A percentile compares a stretch with the other conserved stretches of the same genome.
Evolutionary conservation across 2,329 filamentous ascomycete genomes (phyloP).

Genomic region (Aspergillus tamarii): DNA sequence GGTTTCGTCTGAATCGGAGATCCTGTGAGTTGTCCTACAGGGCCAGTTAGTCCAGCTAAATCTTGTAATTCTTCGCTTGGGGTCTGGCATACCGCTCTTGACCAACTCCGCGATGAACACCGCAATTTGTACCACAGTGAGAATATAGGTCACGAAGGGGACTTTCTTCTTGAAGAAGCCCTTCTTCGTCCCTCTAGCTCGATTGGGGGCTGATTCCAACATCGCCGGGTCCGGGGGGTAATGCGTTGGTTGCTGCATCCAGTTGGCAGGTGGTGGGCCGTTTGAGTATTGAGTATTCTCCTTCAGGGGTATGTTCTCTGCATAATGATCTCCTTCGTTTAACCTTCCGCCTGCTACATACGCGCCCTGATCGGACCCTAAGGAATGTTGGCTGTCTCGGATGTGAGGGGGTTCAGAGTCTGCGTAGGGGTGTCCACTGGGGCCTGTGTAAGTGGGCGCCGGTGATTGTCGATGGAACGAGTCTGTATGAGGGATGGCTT

Average conservation of each 20-base stretch:
- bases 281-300: slow-evolving; percentile 39
- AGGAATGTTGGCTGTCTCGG: slow-evolving; percentile 42
- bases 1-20: slow-evolving; percentile 72
- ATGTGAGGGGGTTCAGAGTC: slow-evolving; percentile 46
- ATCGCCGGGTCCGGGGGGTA: slow-evolving; percentile 57
- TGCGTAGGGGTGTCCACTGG: slow-evolving; percentile 38
- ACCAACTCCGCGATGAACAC: slow-evolving; percentile 91
- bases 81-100: slow-evolving; percentile 69
- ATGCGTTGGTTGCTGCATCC: slow-evolving; percentile 48
- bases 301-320: slow-evolving; percentile 48
- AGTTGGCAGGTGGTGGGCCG: slow-evolving; percentile 36
- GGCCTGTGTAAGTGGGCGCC: slow-evolving; percentile 25
- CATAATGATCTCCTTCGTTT: slow-evolving; percentile 40
- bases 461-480: slow-evolving; percentile 39
- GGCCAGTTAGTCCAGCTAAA: slow-evolving; percentile 8
- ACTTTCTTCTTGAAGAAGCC: slow-evolving; percentile 62
- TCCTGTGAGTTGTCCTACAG: slow-evolving; percentile 71
- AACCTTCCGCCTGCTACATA: slow-evolving; percentile 36
- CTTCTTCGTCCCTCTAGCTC: slow-evolving; percentile 44
- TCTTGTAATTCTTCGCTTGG: not conserved
- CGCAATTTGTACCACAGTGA: slow-evolving; percentile 74
- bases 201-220: slow-evolving; percentile 25
- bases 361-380: slow-evolving; percentile 37
- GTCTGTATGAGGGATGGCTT: slow-evolving; percentile 39
- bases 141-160: slow-evolving; percentile 80